Conservation (phyloP, 305 asterid genomes). For the Solanum chacoense region DNA sequence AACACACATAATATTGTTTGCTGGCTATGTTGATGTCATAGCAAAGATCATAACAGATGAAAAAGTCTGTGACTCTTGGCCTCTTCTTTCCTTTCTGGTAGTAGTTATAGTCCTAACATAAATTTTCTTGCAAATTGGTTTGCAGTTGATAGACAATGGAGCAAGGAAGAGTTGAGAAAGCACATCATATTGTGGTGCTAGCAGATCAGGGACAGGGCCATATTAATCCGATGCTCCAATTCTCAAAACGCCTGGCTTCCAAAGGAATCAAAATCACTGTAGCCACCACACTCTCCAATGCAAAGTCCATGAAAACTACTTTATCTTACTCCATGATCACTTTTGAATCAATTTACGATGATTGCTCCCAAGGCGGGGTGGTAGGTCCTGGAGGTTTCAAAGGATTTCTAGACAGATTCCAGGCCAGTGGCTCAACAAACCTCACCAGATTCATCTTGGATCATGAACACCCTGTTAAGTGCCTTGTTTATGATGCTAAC, state of each 20-base stretch:
- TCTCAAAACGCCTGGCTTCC: conserved; percentile 38
- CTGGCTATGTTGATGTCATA: background rate
- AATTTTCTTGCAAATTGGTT: background rate
- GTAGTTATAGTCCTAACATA: background rate
- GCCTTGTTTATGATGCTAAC: conserved; percentile 48
- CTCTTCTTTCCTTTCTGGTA: background rate
- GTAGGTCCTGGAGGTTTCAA: conserved; percentile 40
- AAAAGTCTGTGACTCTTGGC: background rate
- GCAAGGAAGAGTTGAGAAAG: conserved; percentile 9
- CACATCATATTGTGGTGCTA: conserved; percentile 29
- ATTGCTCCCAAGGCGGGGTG: conserved; percentile 29
- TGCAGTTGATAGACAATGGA: conserved; percentile 20
- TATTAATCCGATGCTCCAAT: conserved; percentile 47
- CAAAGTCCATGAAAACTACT: conserved; percentile 18
- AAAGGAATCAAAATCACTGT: conserved; percentile 39
- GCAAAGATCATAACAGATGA: background rate
- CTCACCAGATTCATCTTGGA: conserved; percentile 21
- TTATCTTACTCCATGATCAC: conserved; percentile 6
- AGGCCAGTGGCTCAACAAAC: conserved; percentile 29
- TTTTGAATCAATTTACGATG: conserved; percentile 33
- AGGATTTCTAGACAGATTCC: conserved; percentile 46
- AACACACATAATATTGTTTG: background rate
- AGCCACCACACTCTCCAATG: conserved; percentile 30
- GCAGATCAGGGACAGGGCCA: conserved; percentile 58
- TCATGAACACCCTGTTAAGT: conserved; percentile 26